These are phyloP conservation scores for Cutaneotrichosporon sp. DNA, from an alignment of 1,284 basidiomycete species.

Conservation along the genomic window DNA sequence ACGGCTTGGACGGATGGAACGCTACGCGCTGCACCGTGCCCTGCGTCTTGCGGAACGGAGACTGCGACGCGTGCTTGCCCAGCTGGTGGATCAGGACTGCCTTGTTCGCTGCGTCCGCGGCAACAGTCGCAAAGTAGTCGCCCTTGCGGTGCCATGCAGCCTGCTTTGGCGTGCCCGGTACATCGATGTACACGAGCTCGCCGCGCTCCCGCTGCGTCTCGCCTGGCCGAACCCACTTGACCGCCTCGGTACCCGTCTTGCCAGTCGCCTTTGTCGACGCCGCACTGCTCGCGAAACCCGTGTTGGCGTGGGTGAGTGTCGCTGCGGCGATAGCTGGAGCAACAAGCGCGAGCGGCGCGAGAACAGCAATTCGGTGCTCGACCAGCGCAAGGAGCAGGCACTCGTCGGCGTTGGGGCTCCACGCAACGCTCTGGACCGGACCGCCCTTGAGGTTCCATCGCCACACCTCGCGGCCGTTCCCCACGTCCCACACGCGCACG, in stretches of 20 bases:
- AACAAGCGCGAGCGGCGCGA: constrained; percentile 69
- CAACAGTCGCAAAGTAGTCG: constrained; percentile 90
- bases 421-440: constrained; percentile 75
- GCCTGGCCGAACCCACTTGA: constrained; percentile 53
- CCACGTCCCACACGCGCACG: constrained; percentile 89
- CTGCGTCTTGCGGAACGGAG: constrained; percentile 91
- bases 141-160: constrained; percentile 90
- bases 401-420: constrained; percentile 86
- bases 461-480: constrained; percentile 82
- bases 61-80: constrained; percentile 87
- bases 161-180: constrained; percentile 74
- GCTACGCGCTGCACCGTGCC: constrained; percentile 83
- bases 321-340: constrained; percentile 60
- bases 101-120: constrained; percentile 45
- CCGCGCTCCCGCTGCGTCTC: constrained; percentile 52
- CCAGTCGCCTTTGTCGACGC: constrained; percentile 41
- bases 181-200: constrained; percentile 51
- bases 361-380: constrained; percentile 65
- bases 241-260: constrained; percentile 44
- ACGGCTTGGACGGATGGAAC: constrained; percentile 91
- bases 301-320: constrained; percentile 55
- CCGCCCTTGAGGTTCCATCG: constrained; percentile 77
- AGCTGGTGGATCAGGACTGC: constrained; percentile 76
- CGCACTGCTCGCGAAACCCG: constrained; percentile 43
- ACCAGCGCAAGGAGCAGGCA: constrained; percentile 37